Base-by-base conservation (phyloP, 176 grass and related monocot species). In the Raddia guianensis region DNA sequence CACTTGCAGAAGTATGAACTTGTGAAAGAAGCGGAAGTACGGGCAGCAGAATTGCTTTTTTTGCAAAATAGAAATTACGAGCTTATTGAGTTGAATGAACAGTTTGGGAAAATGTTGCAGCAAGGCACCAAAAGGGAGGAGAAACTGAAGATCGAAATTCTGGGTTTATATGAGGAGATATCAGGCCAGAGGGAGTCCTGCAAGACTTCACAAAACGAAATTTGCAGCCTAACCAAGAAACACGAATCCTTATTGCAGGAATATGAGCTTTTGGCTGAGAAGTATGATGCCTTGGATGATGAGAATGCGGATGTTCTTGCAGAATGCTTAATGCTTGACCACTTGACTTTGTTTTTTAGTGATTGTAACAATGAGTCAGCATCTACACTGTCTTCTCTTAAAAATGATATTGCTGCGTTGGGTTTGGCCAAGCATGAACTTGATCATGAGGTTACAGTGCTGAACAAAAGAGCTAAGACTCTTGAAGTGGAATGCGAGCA, bases 1-100 rank as follows among this genome's bases (percentile, higher is more conserved):
- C 81, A 84, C 56, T 59, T 70, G 66, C 70, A 78, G 48, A 91
- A 91, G 70, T 75, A 58, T 77, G 76, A 82, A 47, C 83, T 94
- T 40, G 82, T 82, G 77, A 72, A 70, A 54, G 89, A 87, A 65
- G 77, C 91, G 56, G 83, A 91, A 48, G 62, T 77, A 37, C 78
- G 84, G 68, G 83, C 48, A 51, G 49, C 49, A n/a, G 76, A 89
- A 65, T 13, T 94, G 53, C 51, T 82, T 54, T 32, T 61, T 79
- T 66, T 80, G 37, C 77, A 66, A 69, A 88, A 82, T 44, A 63
- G 83, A 76, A 83, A 80, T 47, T 34, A 75, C 50, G 55, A 83
- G 66, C 79, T 90, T 66, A 52, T 59, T 58, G 74, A 66, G 18
- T 65, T 87, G 40, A 86, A 83, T 87, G 80, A 75, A 76, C 75